Base-by-base conservation (phyloP, 495 filamentous ascomycete genomes). In the Annulohypoxylon maeteangense region DNA sequence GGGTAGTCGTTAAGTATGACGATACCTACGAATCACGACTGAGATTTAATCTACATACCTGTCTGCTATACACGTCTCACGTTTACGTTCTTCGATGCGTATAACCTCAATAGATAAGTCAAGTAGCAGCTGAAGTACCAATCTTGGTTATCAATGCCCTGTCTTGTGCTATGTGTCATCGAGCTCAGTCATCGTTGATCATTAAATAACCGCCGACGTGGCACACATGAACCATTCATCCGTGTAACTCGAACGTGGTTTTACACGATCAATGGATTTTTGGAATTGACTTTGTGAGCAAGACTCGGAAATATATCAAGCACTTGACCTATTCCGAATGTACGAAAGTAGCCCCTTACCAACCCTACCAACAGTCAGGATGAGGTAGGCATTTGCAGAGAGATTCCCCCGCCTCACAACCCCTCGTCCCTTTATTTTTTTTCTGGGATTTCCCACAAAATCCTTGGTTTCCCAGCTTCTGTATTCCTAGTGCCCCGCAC, bases 401-500 rank as follows among this genome's bases (percentile, higher is more conserved):
- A 65, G 56, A 71, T 40, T n/a, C 50, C 34, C 62, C 70, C 65
- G 65, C 65, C 56, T 68, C 61, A 57, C 32, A 25, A 66, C 60
- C 70, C 70, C 70, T 66, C 70, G 70, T 71, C 70, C 65, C 47
- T 62, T 34, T n/a, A n/a, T n/a, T 64, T 62, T 65, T 65, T 53
- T 56, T 51, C 40, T 72, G 60, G 50, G 70, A 65, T 62, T 62
- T 68, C 61, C 70, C 70, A 72, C 69, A 67, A 32, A 72, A 60
- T 72, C 64, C 70, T 60, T 72, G 59, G 65, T 68, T 72, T 67
- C 65, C 69, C 59, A 62, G 58, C 65, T 72, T 71, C 67, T 64
- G 34, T 59, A 72, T 68, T 51, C 42, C 65, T 40, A 69, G 55
- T 69, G 65, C 70, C 70, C 70, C 70, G 70, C 70, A 73, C 65